These are phyloP conservation scores for Didymella arachidicola DNA, from an alignment of 2,329 filamentous ascomycete genomes.

Conservation along the genomic window DNA sequence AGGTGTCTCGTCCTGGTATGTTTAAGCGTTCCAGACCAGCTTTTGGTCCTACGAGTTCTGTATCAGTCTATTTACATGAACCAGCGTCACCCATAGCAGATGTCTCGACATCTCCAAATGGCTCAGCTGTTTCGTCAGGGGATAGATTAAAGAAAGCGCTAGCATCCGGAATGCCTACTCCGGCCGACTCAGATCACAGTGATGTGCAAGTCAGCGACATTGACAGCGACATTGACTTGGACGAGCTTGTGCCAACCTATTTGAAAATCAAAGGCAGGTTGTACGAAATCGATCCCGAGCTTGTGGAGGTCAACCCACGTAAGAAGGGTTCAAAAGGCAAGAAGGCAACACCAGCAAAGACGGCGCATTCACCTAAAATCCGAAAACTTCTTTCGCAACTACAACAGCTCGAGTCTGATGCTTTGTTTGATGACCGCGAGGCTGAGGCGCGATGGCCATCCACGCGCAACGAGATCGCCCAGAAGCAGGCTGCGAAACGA, in stretches of 20 bases:
- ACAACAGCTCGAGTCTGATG: conserved; percentile 73
- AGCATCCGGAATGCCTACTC: conserved; percentile 11
- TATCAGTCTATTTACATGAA: neutral
- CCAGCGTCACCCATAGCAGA: conserved; percentile 9
- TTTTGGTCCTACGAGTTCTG: neutral
- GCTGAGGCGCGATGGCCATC: conserved; percentile 58
- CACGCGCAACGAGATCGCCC: conserved; percentile 54
- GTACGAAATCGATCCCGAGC: conserved; percentile 59
- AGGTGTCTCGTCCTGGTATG: conserved; percentile 42
- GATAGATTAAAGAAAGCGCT: neutral
- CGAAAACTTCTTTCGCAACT: conserved; percentile 77
- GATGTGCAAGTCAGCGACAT: conserved; percentile 57
- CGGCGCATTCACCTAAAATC: conserved; percentile 56
- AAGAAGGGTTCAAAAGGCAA: conserved; percentile 44
- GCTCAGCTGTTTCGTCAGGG: neutral
- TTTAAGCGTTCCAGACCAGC: neutral
- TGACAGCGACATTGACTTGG: conserved; percentile 59
- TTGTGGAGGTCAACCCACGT: conserved; percentile 61
- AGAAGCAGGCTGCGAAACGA: conserved; percentile 46
- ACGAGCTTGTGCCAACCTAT: conserved; percentile 72
- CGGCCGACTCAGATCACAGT: conserved; percentile 27
- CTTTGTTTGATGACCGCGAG: conserved; percentile 58
- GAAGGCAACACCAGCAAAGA: conserved; percentile 25
- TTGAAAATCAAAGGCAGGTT: conserved; percentile 71
- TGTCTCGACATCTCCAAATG: neutral